These are phyloP conservation scores for Penicillium concentricum DNA, from an alignment of 2,329 filamentous ascomycete species.

Conservation along the genomic window DNA sequence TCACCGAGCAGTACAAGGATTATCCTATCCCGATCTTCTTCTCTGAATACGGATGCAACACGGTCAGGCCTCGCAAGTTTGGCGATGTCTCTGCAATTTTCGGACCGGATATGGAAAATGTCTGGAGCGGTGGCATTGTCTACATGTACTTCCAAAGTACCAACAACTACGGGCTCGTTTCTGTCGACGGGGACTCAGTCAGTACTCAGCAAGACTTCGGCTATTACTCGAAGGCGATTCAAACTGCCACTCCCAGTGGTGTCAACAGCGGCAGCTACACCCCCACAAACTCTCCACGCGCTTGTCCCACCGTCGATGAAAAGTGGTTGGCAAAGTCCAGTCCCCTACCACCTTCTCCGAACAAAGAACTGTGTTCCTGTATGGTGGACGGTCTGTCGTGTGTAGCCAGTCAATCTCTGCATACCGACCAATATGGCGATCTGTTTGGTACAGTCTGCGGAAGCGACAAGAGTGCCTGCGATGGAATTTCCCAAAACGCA, in stretches of 20 bases:
- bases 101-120: constrained; percentile 71
- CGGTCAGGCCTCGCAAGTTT: constrained; percentile 68
- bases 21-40: constrained; percentile 96
- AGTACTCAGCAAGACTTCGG: constrained; percentile 47
- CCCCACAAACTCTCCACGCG: not conserved
- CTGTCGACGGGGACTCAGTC: constrained; percentile 64
- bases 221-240: constrained; percentile 3
- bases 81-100: constrained; percentile 81
- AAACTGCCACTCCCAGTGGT: not conserved
- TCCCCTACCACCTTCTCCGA: constrained; percentile 75
- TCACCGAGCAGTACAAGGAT: constrained; percentile 78
- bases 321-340: constrained; percentile 66
- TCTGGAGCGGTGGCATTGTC: constrained; percentile 93
- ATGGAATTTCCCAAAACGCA: constrained; percentile 42
- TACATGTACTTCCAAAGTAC: constrained; percentile 95
- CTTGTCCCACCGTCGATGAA: not conserved
- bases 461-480: constrained; percentile 33
- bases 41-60: constrained; percentile 95
- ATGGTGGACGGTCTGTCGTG: constrained; percentile 74
- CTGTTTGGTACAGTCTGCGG: constrained; percentile 62
- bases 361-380: constrained; percentile 75
- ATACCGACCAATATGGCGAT: constrained; percentile 48
- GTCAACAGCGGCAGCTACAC: constrained; percentile 2
- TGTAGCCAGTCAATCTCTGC: constrained; percentile 53
- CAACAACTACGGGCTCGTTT: constrained; percentile 71